Evolutionary conservation across 106 monocot species (phyloP), one percentile per base, ranked within the genome.

Genomic region (Vanilla planifolia): DNA sequence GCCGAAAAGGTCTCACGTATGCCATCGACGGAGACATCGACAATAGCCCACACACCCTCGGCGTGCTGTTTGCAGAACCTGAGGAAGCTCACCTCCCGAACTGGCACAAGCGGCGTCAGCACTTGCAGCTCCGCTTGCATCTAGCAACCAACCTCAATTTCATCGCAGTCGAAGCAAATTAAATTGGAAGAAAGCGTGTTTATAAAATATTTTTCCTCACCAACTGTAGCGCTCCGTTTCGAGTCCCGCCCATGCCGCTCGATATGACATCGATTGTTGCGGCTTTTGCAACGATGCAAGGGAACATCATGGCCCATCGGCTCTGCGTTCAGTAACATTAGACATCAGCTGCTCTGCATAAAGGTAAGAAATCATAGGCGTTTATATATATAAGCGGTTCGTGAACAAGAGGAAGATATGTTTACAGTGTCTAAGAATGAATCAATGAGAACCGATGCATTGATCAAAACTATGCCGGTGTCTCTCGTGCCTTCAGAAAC

Each of bases 111-210:
- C 14, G 88, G 88, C 25, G 83, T 80, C 2, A 89, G 57, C 10
- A 89, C 77, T 47, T 89, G 88, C 3, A 89, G 68, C 71, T 83
- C 83, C 15, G 88, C 83, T 20, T 71, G 63, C 83, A 89, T 89
- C 88, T 89, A 48, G 3, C 15, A 16, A 36, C 8, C 8, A 43
- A 28, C 0, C 36, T 25, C 24, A 13, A 48, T 8, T 0, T 16
- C 11, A 46, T 5, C 1, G 2, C 35, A 3, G 14, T 19, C 20
- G 24, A 34, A 2, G 9, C 16, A 59, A 64, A 66, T 9, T 10
- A 55, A 42, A 19, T 32, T 47, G 14, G 9, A 34, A 66, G 1
- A 8, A 41, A 3, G 8, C n/a, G n/a, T n/a, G n/a, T n/a, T n/a
- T n/a, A n/a, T n/a, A n/a, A n/a, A n/a, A 47, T 19, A 5, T 17